These are phyloP conservation scores for Coemansia sp. DNA, from an alignment of 192 early-diverging fungal species.

Conservation along the genomic window DNA sequence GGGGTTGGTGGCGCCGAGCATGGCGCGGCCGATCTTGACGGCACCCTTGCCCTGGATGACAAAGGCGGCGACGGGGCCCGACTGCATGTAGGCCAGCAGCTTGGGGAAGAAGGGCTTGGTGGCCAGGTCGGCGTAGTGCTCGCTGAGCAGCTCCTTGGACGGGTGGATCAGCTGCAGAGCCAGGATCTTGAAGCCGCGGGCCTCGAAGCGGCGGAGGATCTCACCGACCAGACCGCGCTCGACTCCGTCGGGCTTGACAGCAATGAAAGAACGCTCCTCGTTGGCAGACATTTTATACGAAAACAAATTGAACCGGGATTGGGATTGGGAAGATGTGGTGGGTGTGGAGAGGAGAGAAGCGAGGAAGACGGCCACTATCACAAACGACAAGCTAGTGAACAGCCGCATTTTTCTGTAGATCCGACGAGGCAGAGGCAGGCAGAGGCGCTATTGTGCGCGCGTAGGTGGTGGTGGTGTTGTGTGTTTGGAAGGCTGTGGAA, in stretches of 20 bases:
- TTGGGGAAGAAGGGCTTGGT: conserved; percentile 88
- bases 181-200: conserved; percentile 83
- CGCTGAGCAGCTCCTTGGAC: conserved; percentile 62
- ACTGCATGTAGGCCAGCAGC: conserved; percentile 79
- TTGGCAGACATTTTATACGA: conserved; percentile 43
- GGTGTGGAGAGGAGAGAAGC: conserved; percentile 17
- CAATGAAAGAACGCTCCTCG: conserved; percentile 51
- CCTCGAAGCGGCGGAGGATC: conserved; percentile 92
- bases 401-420: conserved; percentile 4
- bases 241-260: conserved; percentile 57
- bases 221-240: conserved; percentile 86
- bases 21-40: conserved; percentile 84
- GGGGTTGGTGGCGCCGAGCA: conserved; percentile 92
- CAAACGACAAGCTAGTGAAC: conserved; percentile 11
- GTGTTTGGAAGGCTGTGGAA: not conserved
- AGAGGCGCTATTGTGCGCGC: too few species aligned
- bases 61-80: conserved; percentile 94
- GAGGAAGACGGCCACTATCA: conserved; percentile 11
- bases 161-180: conserved; percentile 78
- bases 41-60: conserved; percentile 88
- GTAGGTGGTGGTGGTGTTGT: not conserved
- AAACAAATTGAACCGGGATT: not conserved
- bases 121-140: conserved; percentile 83
- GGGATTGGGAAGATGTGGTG: too few species aligned
- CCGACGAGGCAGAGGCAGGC: too few species aligned